Percentiles rank a stretch among this genome's conserved stretches.
Conservation (phyloP, 2,329 filamentous ascomycete species). For the Venturia effusa region DNA sequence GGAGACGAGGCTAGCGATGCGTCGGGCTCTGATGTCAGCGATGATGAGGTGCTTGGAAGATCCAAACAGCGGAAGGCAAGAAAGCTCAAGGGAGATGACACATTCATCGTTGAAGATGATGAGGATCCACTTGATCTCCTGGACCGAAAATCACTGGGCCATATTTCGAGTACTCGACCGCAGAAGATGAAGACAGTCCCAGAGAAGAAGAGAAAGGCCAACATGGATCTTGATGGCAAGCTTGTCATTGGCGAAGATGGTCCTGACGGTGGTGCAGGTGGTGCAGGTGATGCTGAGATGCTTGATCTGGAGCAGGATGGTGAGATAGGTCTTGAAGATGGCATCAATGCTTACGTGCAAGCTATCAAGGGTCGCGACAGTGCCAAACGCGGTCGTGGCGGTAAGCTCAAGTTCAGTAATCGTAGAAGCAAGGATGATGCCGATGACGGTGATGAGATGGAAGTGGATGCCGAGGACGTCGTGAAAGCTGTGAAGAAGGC, state of each 20-base stretch:
- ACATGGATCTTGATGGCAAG: conserved; percentile 67
- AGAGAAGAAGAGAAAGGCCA: conserved; percentile 45
- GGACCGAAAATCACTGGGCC: conserved; percentile 77
- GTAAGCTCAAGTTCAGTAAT: conserved; percentile 50
- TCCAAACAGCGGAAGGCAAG: conserved; percentile 32
- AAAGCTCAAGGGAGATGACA: conserved; percentile 36
- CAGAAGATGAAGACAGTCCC: conserved; percentile 47
- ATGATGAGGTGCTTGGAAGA: conserved; percentile 43
- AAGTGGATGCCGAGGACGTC: conserved; percentile 18
- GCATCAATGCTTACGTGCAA: conserved; percentile 50
- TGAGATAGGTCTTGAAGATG: conserved; percentile 42
- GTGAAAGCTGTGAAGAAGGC: conserved; percentile 8
- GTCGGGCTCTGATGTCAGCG: conserved; percentile 50
- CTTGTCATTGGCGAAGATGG: conserved; percentile 56
- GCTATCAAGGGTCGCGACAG: conserved; percentile 51
- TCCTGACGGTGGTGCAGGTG: conserved; percentile 36
- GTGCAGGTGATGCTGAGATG: conserved; percentile 38
- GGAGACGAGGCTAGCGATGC: conserved; percentile 40
- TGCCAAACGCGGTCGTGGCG: conserved; percentile 45
- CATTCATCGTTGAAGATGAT: conserved; percentile 89
- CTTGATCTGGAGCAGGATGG: conserved; percentile 44
- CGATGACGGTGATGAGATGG: conserved; percentile 36
- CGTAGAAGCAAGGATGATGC: conserved; percentile 29
- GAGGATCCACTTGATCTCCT: conserved; percentile 92
- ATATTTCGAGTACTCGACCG: conserved; percentile 86